Evolutionary conservation across 192 early-diverging fungal species (phyloP).

Genomic region (Gaertneriomyces sp.): DNA sequence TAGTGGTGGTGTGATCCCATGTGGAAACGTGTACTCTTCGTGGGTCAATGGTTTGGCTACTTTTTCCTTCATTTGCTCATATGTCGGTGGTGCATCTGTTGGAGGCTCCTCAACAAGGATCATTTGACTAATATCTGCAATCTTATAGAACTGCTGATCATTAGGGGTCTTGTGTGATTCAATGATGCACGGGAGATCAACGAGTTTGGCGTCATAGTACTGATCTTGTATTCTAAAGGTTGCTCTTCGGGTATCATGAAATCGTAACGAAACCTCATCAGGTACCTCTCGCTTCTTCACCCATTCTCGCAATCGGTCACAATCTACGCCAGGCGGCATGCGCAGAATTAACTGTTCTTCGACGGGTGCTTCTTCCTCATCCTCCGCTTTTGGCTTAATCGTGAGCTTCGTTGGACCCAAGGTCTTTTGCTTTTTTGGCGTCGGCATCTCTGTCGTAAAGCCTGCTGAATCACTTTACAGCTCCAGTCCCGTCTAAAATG

Average conservation of each 20-base stretch:
- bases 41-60: slow-evolving; percentile 32
- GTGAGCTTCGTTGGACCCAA: slow-evolving; percentile 14
- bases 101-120: slow-evolving; percentile 8
- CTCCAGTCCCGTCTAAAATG: too few species aligned
- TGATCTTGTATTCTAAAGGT: slow-evolving; percentile 52
- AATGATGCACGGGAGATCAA: slow-evolving; percentile 80
- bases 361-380: slow-evolving; percentile 66
- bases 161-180: slow-evolving; percentile 85
- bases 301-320: slow-evolving; percentile 41
- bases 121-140: slow-evolving; percentile 82
- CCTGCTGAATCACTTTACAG: too few species aligned
- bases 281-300: slow-evolving; percentile 45
- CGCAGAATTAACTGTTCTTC: slow-evolving; percentile 84
- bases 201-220: slow-evolving; percentile 62
- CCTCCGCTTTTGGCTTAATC: slow-evolving; percentile 39
- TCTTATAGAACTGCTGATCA: slow-evolving; percentile 81
- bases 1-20: slow-evolving; percentile 77
- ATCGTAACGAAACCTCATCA: slow-evolving; percentile 46
- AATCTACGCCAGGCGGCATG: slow-evolving; percentile 52
- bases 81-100: background rate
- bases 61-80: slow-evolving; percentile 3
- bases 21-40: slow-evolving; percentile 68
- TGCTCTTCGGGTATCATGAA: slow-evolving; percentile 51
- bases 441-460: too few species aligned
- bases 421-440: too few species aligned